phyloP scores from a whole-genome alignment of 371 early-diverging fungal genomes.

The Parasitella parasitica region DNA sequence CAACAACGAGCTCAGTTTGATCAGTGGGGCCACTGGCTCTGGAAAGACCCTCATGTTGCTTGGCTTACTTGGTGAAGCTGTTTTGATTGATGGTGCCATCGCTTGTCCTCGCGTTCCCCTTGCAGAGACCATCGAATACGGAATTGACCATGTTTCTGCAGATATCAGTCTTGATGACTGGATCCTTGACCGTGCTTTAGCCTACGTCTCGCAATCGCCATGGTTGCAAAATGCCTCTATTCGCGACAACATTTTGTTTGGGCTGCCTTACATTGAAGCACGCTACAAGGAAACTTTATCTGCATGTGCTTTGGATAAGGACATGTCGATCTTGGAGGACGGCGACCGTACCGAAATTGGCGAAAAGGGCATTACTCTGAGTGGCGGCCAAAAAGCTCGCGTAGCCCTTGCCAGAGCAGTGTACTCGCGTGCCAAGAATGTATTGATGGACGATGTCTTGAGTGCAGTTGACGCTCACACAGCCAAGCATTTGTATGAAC shows the following conservation, averaged over 20 bases:
- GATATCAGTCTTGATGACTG: constrained; percentile 15
- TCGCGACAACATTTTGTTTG: constrained; percentile 61
- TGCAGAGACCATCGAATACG: constrained; percentile 36
- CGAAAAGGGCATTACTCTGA: constrained; percentile 79
- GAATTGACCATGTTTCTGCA: constrained; percentile 31
- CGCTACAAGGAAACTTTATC: constrained; percentile 61
- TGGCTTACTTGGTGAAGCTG: constrained; percentile 60
- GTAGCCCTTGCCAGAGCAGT: constrained; percentile 85
- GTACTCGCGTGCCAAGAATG: constrained; percentile 70
- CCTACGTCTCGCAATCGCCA: constrained; percentile 50
- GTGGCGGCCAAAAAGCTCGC: constrained; percentile 81
- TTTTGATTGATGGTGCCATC: constrained; percentile 41
- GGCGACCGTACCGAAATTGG: constrained; percentile 95
- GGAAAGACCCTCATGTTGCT: constrained; percentile 80
- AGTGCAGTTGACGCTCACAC: constrained; percentile 87
- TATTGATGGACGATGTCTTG: constrained; percentile 85
- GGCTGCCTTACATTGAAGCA: constrained; percentile 40
- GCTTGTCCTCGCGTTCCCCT: constrained; percentile 45
- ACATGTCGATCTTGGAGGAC: constrained; percentile 62
- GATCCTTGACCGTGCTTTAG: constrained; percentile 21
- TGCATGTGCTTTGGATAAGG: constrained; percentile 57
- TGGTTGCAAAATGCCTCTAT: constrained; percentile 89
- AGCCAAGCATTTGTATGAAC: constrained; percentile 74
- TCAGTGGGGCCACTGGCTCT: constrained; percentile 78
- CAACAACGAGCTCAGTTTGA: constrained; percentile 66